phyloP scores from a whole-genome alignment of 306 rosid genomes.

The Vicia faba region DNA sequence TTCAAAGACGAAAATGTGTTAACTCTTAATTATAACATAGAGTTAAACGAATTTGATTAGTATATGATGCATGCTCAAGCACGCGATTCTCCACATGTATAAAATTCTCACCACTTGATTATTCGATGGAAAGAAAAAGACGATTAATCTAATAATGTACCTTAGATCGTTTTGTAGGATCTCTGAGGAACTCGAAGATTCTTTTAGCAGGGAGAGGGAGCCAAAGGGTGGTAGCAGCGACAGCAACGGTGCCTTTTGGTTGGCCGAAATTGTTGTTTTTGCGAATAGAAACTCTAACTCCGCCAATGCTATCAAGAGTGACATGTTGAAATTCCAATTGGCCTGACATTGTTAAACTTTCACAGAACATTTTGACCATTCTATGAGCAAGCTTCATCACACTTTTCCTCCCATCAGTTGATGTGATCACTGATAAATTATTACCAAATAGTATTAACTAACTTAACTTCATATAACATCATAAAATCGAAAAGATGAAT shows the following conservation, averaged over 20 bases:
- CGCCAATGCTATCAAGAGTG: constrained; percentile 42
- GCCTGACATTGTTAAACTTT: constrained; percentile 54
- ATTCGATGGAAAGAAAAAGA: too few species aligned
- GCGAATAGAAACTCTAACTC: constrained; percentile 51
- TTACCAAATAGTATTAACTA: neutral
- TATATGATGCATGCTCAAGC: too few species aligned
- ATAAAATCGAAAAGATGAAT: neutral
- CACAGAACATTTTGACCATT: constrained; percentile 64
- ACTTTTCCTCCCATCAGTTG: constrained; percentile 52
- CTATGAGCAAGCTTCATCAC: constrained; percentile 54
- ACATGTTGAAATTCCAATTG: constrained; percentile 47
- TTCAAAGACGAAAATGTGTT: too few species aligned
- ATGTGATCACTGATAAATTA: constrained; percentile 39
- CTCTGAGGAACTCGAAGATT: constrained; percentile 53
- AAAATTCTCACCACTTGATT: too few species aligned
- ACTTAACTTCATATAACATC: neutral
- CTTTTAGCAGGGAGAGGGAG: constrained; percentile 50
- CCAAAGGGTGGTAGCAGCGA: constrained; percentile 64
- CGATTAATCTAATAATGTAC: constrained; percentile 33
- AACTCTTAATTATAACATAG: too few species aligned
- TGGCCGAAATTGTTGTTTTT: constrained; percentile 42
- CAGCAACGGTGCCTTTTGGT: constrained; percentile 51
- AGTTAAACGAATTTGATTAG: too few species aligned
- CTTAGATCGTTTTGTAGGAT: constrained; percentile 50
- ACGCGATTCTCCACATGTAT: too few species aligned